Percentiles rank a stretch among this genome's conserved stretches.
Conservation (phyloP, 208 protist species). For the Naegleria gruberi region DNA sequence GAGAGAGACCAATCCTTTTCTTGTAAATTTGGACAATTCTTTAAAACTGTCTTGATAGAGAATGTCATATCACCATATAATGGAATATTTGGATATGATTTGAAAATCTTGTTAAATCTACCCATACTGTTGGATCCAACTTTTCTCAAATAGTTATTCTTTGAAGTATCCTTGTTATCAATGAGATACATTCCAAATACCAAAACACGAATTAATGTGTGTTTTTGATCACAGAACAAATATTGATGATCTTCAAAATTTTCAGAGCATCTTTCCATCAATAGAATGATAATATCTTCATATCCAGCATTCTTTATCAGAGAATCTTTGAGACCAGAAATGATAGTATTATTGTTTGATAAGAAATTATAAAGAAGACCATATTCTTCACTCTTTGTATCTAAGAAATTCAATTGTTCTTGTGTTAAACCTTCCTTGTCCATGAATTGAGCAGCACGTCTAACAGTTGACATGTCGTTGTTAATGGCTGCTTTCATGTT, state of each 20-base stretch:
- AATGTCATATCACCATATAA: constrained; percentile 63
- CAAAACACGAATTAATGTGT: constrained; percentile 45
- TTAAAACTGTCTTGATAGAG: constrained; percentile 41
- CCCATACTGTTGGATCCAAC: constrained; percentile 22
- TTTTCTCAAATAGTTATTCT: constrained; percentile 39
- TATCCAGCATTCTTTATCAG: constrained; percentile 41
- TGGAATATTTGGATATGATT: constrained; percentile 47
- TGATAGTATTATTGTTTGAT: constrained; percentile 51
- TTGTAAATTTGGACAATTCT: constrained; percentile 39
- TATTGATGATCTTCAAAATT: constrained; percentile 42
- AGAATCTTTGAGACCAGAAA: constrained; percentile 40
- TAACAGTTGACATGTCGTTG: constrained; percentile 54
- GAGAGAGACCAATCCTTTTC: constrained; percentile 1
- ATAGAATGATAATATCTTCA: constrained; percentile 42
- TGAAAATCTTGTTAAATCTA: constrained; percentile 47
- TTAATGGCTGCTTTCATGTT: constrained; percentile 61
- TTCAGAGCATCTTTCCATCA: constrained; percentile 39
- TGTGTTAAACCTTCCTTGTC: neutral
- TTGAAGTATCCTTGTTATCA: constrained; percentile 47
- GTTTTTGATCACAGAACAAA: constrained; percentile 48
- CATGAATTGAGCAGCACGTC: neutral
- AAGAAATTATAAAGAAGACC: constrained; percentile 53
- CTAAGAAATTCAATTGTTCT: constrained; percentile 10
- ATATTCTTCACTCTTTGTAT: constrained; percentile 45
- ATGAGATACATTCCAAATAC: constrained; percentile 49